A percentile compares a stretch with the other conserved stretches of the same genome.
phyloP scores from a whole-genome alignment of 2,329 filamentous ascomycete genomes.

The Metarhizium album region DNA sequence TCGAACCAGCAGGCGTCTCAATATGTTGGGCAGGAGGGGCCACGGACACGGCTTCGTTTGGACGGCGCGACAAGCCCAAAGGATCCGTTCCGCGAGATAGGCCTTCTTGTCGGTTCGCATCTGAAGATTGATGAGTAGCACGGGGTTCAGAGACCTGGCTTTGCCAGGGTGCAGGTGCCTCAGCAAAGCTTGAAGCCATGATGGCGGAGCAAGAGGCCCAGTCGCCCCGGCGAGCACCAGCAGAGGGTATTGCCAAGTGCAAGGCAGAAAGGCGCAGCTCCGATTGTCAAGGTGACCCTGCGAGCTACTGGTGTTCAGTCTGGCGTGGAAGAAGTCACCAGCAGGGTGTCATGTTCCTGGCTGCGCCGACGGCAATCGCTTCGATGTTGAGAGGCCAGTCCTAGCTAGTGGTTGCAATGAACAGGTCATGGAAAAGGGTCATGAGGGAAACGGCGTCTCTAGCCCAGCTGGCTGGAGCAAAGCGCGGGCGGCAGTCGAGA shows the following conservation, averaged over 20 bases:
- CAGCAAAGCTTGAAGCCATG: slow-evolving; percentile 35
- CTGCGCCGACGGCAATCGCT: slow-evolving; percentile 6
- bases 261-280: slow-evolving; percentile 2
- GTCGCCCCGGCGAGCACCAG: not conserved
- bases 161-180: slow-evolving; percentile 29
- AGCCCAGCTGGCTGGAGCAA: not conserved
- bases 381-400: too few species aligned
- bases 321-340: slow-evolving; percentile 18
- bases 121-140: slow-evolving; percentile 19
- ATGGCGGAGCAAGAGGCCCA: slow-evolving; percentile 10
- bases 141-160: slow-evolving; percentile 25
- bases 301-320: slow-evolving; percentile 3
- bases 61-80: slow-evolving; percentile 30
- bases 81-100: slow-evolving; percentile 26
- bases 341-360: slow-evolving; percentile 21
- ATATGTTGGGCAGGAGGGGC: slow-evolving; percentile 20
- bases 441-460: not conserved
- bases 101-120: slow-evolving; percentile 12
- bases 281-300: slow-evolving; percentile 1
- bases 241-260: slow-evolving; percentile 22
- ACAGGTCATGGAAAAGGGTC: too few species aligned
- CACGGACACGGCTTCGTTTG: slow-evolving; percentile 19
- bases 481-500: not conserved
- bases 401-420: too few species aligned
- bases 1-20: slow-evolving; percentile 40